Base-by-base conservation (phyloP, 176 grass and related monocot genomes). In the Rhynchospora pubera region DNA sequence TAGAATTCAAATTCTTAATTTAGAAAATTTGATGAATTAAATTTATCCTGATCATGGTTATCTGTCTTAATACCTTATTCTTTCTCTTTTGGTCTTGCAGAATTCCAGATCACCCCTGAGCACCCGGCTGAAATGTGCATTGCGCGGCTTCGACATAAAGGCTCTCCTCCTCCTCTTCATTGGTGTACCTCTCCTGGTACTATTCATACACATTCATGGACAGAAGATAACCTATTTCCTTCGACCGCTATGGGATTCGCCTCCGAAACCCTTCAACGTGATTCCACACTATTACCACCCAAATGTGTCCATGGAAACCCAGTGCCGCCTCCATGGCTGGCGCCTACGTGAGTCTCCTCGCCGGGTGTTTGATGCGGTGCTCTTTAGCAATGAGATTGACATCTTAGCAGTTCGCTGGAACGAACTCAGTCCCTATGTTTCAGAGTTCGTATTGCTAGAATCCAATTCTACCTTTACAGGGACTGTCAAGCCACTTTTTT, bases 201-300 rank as follows among this genome's bases (percentile, higher is more conserved):
- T 93, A 5, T 84, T 96, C 69, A 91, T 99, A 87, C 90, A 99
- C 62, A 81, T 76, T 1, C 97, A 99, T 74, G 93, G 97, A 46
- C 97, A 99, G 80, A 99, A 99, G 87, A 90, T 99, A 79, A 93
- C 91, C 51, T 99, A 99, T 87, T 99, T 99, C 83, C 97, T 99
- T 59, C 84, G 97, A 44, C 97, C 97, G n/a, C 79, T 99, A 57
- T 99, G 97, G 97, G 97, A 99, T 73, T 96, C 97, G 77, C 97
- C 97, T 45, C 97, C 97, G 1, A 90, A 91, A 82, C 87, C 93
- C 64, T 99, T 99, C 78, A 90, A 82, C 76, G 78, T 74, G 3
- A 90, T 96, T 23, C 93, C 93, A 44, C 97, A 99, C 79, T 99
- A 93, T 81, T 99, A 99, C 68, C 91, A 99, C 51, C 86, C 87